Evolutionary conservation across 176 grass and related monocot species (phyloP).

Genomic region (Cenchrus americanus): DNA sequence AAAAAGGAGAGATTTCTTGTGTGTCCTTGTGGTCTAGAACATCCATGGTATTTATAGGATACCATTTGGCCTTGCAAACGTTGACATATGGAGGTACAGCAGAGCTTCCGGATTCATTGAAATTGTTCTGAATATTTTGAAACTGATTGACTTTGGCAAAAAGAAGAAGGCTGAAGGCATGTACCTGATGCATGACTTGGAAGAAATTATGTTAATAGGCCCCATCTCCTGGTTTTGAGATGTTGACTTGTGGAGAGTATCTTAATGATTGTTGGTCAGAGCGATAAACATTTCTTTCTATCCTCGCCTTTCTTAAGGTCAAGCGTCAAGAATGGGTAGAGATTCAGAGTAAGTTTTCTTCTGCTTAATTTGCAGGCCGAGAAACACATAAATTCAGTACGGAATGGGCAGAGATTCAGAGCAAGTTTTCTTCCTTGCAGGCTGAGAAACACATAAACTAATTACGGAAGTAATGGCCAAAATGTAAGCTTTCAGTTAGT

Average conservation of each 20-base stretch:
- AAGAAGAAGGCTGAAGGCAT: neutral
- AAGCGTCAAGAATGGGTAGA: neutral
- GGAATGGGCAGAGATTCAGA: conserved; percentile 4
- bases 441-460: neutral
- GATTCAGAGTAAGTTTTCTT: neutral
- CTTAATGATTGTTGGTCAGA: conserved; percentile 33
- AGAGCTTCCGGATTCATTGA: neutral
- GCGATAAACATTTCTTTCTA: neutral
- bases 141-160: conserved; percentile 40
- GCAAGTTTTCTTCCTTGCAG: neutral
- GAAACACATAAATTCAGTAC: neutral
- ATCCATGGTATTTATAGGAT: conserved; percentile 42
- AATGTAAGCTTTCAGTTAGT: neutral
- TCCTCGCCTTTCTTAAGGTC: neutral
- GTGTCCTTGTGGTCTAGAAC: conserved; percentile 26
- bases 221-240: conserved; percentile 13
- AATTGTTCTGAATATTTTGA: conserved; percentile 22
- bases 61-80: conserved; percentile 19
- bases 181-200: conserved; percentile 2
- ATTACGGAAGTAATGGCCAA: neutral
- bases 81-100: conserved; percentile 48
- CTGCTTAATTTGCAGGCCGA: neutral
- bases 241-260: conserved; percentile 40
- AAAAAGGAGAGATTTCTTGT: conserved; percentile 8
- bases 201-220: neutral